Evolutionary conservation across 257 asterid genomes (phyloP), one percentile per base, ranked within the genome.

Genomic region (Petunia secreta): DNA sequence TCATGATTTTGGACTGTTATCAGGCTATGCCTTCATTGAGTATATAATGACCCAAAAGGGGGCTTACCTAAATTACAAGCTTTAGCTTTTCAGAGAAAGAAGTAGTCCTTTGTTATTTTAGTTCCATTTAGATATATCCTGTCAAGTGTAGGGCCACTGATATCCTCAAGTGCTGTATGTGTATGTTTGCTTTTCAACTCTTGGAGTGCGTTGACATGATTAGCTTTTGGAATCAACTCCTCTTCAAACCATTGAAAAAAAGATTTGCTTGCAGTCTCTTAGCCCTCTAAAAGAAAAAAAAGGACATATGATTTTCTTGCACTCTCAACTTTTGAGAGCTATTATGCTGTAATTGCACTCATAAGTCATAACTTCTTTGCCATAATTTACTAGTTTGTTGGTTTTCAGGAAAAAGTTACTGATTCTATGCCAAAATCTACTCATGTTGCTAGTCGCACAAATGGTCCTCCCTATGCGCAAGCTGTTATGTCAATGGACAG

Each of bases 401-500:
- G 63, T 79, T 86, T 65, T 84, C 25, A 94, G 99, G 98, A 92
- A 87, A 94, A 91, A 69, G 88, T 85, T 75, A 78, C 85, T 55
- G 97, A 94, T 85, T 86, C 94, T 37, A 15, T 86, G 87, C 91
- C 92, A 75, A 91, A 88, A 87, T 89, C 92, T 73, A 83, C 96
- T 84, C 91, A 91, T 81, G 91, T 79, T 68, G 85, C 91, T 60
- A 94, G 84, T 78, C 90, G 86, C 80, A 69, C 91, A 55, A 90
- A 86, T 80, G 95, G 89, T 76, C 94, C 97, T 71, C 87, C 94
- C 37, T 89, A 90, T 87, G 94, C 86, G 79, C 96, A 91, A 84
- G 82, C 97, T 37, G 79, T 86, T 82, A 75, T 88, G 83, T 84
- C 97, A 46, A 82, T 89, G 92, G 97, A 92, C 80, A 86, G 85